phyloP scores from a whole-genome alignment of 495 filamentous ascomycete genomes.

The Neurospora intermedia region DNA sequence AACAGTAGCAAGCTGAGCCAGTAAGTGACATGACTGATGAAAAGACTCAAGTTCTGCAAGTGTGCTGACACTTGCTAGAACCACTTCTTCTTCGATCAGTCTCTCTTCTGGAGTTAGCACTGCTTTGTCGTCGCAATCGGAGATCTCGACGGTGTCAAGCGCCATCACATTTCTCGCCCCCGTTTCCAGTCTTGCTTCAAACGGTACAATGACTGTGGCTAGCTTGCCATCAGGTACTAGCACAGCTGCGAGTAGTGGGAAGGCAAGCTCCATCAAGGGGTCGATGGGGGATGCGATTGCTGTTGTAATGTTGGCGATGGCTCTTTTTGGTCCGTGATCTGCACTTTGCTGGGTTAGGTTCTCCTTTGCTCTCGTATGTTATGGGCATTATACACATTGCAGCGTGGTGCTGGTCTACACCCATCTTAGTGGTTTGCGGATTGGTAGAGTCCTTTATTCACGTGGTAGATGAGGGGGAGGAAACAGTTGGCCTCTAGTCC shows the following conservation, averaged over 20 bases:
- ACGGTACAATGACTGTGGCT: neutral
- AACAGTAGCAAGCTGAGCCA: slow-evolving; percentile 3
- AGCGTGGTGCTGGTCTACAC: neutral
- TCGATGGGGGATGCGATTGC: slow-evolving; percentile 19
- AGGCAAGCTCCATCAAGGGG: slow-evolving; percentile 5
- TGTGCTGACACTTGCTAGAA: slow-evolving; percentile 7
- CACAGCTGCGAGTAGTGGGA: neutral
- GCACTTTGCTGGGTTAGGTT: neutral
- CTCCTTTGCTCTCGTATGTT: neutral
- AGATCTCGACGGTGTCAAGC: neutral
- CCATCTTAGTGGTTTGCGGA: neutral
- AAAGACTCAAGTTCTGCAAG: neutral
- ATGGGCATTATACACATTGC: neutral
- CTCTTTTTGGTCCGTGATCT: neutral
- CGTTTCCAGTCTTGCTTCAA: neutral
- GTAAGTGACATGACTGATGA: neutral
- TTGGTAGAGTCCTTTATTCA: neutral
- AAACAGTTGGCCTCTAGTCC: neutral
- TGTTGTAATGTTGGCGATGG: slow-evolving; percentile 19
- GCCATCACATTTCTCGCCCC: neutral
- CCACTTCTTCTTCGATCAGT: slow-evolving; percentile 1
- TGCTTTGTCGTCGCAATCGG: neutral
- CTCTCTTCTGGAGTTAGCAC: neutral
- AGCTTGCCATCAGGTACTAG: neutral
- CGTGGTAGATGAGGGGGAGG: neutral